phyloP scores from a whole-genome alignment of 352 stramenopile species.

The Pythium chondricola region DNA sequence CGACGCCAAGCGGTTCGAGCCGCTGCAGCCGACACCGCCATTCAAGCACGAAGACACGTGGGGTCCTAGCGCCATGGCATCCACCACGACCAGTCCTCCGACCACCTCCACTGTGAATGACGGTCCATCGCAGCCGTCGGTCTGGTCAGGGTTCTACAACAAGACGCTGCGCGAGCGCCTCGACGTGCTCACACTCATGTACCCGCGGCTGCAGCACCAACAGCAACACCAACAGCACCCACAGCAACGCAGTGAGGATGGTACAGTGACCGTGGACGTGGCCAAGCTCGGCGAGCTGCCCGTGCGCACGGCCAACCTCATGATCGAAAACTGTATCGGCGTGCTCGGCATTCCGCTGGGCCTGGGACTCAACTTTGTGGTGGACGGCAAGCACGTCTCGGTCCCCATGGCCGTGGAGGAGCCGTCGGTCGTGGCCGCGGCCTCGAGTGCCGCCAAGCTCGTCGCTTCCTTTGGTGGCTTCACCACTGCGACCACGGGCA shows the following conservation, averaged over 20 bases:
- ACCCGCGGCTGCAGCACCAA: slow-evolving; percentile 50
- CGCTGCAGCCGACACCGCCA: slow-evolving; percentile 35
- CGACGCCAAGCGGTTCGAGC: slow-evolving; percentile 36
- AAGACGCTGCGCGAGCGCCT: slow-evolving; percentile 80
- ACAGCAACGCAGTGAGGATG: not conserved
- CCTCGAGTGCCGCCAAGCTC: slow-evolving; percentile 79
- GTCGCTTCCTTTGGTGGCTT: slow-evolving; percentile 72
- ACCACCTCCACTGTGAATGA: not conserved
- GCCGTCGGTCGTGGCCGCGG: slow-evolving; percentile 77
- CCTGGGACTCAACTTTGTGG: slow-evolving; percentile 81
- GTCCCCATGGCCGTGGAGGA: slow-evolving; percentile 85
- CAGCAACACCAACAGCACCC: slow-evolving; percentile 15
- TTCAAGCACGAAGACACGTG: slow-evolving; percentile 22
- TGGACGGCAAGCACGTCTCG: slow-evolving; percentile 71
- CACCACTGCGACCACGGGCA: slow-evolving; percentile 60
- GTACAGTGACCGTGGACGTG: slow-evolving; percentile 5
- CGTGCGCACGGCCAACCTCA: slow-evolving; percentile 74
- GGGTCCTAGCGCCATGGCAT: not conserved
- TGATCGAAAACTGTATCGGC: slow-evolving; percentile 89
- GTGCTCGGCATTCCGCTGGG: slow-evolving; percentile 81
- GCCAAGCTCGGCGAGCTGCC: slow-evolving; percentile 65
- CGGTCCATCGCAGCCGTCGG: slow-evolving; percentile 47
- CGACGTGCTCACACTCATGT: slow-evolving; percentile 84
- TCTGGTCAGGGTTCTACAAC: slow-evolving; percentile 88
- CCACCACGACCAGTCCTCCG: not conserved